Base-by-base conservation (phyloP, 495 filamentous ascomycete genomes). In the Neurospora discreta region DNA sequence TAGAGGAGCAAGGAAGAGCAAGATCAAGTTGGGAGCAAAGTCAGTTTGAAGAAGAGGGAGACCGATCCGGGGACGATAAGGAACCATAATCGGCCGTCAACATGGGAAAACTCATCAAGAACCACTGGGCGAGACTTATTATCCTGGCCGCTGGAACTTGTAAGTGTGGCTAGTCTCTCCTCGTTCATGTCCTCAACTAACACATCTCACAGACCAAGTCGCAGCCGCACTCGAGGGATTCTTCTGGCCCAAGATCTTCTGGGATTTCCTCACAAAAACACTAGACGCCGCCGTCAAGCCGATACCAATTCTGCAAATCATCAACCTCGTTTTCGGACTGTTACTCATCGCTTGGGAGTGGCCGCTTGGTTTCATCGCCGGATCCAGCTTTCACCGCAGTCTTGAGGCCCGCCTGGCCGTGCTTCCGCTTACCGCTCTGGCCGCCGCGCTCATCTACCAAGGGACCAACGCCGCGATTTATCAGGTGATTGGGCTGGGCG, bases 161-260 rank as follows among this genome's bases (percentile, higher is more conserved):
- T 97, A 90, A 10, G 92, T 89, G 39, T 33, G 52, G 36, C 42
- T 69, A 52, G 39, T 65, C 71, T n/a, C 52, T 3, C 44, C 18
- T 60, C 52, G n/a, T 3, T 9, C 6, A 16, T 9, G 11, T 15
- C 20, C 0, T 13, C 41, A 58, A 70, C 74, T 77, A 68, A 79
- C 77, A 73, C n/a, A 20, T 11, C 10, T 30, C 42, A 41, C 74
- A 82, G 93, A 97, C 78, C 96, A 99, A 89, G 77, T 97, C 71
- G 91, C 88, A 74, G 93, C 93, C 73, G 89, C 90, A 1, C 81
- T 99, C 69, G 86, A 93, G 83, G 91, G 89, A 76, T 97, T 93
- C 88, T 96, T 98, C 87, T 99, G 94, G 94, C 96, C 96, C 70
- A 99, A 99, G 84, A 89, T 98, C 75, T 96, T 99, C 84, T 99